Conservation (phyloP, 495 filamentous ascomycete species). For the Umbilicaria muhlenbergii region DNA sequence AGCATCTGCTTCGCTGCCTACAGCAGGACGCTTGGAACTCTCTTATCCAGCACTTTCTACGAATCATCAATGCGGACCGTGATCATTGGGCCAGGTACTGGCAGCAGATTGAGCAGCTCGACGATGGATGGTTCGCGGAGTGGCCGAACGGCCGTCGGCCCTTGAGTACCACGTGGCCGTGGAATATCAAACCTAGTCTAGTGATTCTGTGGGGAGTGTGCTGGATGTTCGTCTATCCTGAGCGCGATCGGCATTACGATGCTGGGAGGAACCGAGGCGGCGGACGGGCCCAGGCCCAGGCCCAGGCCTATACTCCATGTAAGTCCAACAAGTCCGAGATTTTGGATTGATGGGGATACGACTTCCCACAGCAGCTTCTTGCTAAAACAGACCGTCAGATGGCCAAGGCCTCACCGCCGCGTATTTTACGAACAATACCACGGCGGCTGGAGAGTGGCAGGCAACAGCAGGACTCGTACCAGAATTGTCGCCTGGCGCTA, state of each 20-base stretch:
- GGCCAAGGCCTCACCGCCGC: too few species aligned
- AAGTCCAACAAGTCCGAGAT: too few species aligned
- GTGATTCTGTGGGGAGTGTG: constrained; percentile 40
- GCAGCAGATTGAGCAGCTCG: constrained; percentile 8
- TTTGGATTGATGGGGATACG: too few species aligned
- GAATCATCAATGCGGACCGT: constrained; percentile 4
- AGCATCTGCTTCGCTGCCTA: constrained; percentile 11
- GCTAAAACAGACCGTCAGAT: too few species aligned
- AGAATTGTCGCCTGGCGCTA: too few species aligned
- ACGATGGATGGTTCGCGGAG: constrained; percentile 15
- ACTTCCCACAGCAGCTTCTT: too few species aligned
- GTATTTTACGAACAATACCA: not conserved
- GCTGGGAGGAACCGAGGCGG: not conserved
- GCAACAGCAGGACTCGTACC: not conserved
- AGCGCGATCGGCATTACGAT: not conserved
- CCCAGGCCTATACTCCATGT: too few species aligned
- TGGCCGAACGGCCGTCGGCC: constrained; percentile 24
- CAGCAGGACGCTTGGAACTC: constrained; percentile 9
- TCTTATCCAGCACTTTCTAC: constrained; percentile 4
- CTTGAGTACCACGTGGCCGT: constrained; percentile 36
- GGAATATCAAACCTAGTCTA: constrained; percentile 32
- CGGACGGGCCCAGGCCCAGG: too few species aligned
- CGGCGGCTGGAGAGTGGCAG: not conserved
- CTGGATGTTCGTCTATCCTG: constrained; percentile 32
- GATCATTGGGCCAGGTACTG: constrained; percentile 12